Evolutionary conservation across 352 stramenopile genomes (phyloP).

Genomic region (Phytophthora chlamydospora): DNA sequence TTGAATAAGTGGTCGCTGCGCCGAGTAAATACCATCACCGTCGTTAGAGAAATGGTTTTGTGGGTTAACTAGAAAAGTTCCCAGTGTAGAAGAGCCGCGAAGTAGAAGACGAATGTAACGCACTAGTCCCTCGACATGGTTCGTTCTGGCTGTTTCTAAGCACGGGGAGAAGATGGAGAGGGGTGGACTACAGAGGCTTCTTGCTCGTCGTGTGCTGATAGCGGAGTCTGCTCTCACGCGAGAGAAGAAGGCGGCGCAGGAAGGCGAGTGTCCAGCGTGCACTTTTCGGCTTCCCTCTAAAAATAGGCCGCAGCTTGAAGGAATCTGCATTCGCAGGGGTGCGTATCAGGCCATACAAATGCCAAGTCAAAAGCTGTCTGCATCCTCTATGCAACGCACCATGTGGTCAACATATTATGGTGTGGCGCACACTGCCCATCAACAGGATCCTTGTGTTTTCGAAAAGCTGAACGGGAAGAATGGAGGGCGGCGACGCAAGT

Average conservation of each 20-base stretch:
- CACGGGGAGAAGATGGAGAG: slow-evolving; percentile 2
- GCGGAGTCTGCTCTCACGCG: slow-evolving; percentile 17
- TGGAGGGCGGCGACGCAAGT: slow-evolving; percentile 34
- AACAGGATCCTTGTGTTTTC: slow-evolving; percentile 12
- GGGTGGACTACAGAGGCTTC: background rate
- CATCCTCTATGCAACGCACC: background rate
- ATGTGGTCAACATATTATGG: background rate
- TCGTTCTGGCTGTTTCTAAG: slow-evolving; percentile 18
- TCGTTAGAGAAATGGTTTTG: slow-evolving; percentile 19
- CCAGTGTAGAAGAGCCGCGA: slow-evolving; percentile 9
- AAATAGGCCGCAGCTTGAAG: slow-evolving; percentile 34
- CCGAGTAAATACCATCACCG: slow-evolving; percentile 2
- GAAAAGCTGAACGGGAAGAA: slow-evolving; percentile 21
- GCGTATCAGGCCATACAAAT: slow-evolving; percentile 29
- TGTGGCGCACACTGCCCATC: slow-evolving; percentile 22
- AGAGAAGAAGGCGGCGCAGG: slow-evolving; percentile 8
- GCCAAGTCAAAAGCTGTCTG: slow-evolving; percentile 6
- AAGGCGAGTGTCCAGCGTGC: slow-evolving; percentile 17
- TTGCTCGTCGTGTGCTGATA: slow-evolving; percentile 7
- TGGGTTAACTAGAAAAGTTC: background rate
- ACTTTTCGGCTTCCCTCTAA: slow-evolving; percentile 23
- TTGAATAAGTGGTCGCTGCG: slow-evolving; percentile 96
- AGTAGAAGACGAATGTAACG: slow-evolving; percentile 14
- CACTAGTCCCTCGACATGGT: slow-evolving; percentile 87
- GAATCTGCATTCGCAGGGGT: slow-evolving; percentile 30